Evolutionary conservation across 352 stramenopile genomes (phyloP).

Genomic region (Pythium monospermum): DNA sequence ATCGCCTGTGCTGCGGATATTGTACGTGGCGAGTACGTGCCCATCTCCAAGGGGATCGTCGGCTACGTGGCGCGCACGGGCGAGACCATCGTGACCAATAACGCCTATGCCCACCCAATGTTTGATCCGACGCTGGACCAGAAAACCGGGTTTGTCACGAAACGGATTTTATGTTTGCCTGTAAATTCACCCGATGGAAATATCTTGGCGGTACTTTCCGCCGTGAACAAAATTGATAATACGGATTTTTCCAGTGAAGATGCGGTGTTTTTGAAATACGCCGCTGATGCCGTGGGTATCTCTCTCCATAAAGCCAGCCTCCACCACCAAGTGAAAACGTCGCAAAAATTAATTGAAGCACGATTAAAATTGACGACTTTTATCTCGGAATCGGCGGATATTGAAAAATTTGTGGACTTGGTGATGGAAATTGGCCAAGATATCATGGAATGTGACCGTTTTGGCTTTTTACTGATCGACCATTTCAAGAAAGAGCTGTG

Average conservation of each 20-base stretch:
- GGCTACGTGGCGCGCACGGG: conserved; percentile 60
- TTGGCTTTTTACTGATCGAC: conserved; percentile 62
- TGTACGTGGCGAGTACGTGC: conserved; percentile 59
- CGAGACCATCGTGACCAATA: conserved; percentile 64
- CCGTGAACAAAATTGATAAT: conserved; percentile 68
- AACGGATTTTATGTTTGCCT: conserved; percentile 55
- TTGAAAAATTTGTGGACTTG: conserved; percentile 59
- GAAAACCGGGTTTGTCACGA: conserved; percentile 58
- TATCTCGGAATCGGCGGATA: conserved; percentile 50
- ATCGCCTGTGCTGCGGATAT: conserved; percentile 56
- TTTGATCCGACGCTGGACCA: conserved; percentile 66
- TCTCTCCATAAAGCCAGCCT: conserved; percentile 66
- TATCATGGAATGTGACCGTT: conserved; percentile 72
- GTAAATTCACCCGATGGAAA: conserved; percentile 50
- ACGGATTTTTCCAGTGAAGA: conserved; percentile 66
- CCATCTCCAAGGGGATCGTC: conserved; percentile 64
- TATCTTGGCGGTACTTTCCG: conserved; percentile 60
- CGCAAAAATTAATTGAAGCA: conserved; percentile 67
- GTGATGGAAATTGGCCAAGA: conserved; percentile 72
- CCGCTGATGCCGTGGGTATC: conserved; percentile 58
- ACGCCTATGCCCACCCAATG: conserved; percentile 52
- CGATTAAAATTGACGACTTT: conserved; percentile 61
- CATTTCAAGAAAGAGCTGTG: conserved; percentile 77
- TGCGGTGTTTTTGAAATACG: conserved; percentile 69
- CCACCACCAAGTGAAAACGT: conserved; percentile 61